Evolutionary conservation across 1,284 basidiomycete species (phyloP).

Genomic region (Schizophyllum amplum): DNA sequence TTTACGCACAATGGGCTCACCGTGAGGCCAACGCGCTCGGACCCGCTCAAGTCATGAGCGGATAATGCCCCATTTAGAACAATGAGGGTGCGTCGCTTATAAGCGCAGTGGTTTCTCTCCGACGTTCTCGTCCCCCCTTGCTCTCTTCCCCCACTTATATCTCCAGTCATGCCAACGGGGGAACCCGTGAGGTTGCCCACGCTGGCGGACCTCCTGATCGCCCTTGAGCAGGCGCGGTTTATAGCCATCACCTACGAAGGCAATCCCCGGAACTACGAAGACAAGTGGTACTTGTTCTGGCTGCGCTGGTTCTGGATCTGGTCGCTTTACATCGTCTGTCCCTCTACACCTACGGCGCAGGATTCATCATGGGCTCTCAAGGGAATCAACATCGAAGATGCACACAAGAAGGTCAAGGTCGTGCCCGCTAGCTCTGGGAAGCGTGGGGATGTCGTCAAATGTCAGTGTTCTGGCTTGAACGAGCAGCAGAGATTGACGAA

Average conservation of each 20-base stretch:
- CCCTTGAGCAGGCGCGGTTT: background rate
- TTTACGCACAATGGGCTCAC: too few relatives aligned
- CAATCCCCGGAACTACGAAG: background rate
- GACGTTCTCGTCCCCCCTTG: background rate
- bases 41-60: background rate
- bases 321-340: background rate
- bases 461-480: too few relatives aligned
- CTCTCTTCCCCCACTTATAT: background rate
- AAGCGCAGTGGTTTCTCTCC: background rate
- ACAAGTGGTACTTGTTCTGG: background rate
- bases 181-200: background rate
- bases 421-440: too few relatives aligned
- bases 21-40: too few relatives aligned
- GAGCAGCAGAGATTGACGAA: too few relatives aligned
- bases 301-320: background rate
- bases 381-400: too few relatives aligned
- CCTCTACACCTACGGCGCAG: background rate
- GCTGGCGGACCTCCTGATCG: background rate
- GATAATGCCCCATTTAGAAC: background rate
- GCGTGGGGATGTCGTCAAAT: too few relatives aligned
- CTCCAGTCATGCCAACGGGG: background rate
- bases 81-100: background rate
- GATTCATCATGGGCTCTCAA: background rate
- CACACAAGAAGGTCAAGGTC: too few relatives aligned
- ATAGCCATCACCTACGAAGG: background rate